Evolutionary conservation across 805 yeast genomes (phyloP).

Genomic region (Candida ovalis): DNA sequence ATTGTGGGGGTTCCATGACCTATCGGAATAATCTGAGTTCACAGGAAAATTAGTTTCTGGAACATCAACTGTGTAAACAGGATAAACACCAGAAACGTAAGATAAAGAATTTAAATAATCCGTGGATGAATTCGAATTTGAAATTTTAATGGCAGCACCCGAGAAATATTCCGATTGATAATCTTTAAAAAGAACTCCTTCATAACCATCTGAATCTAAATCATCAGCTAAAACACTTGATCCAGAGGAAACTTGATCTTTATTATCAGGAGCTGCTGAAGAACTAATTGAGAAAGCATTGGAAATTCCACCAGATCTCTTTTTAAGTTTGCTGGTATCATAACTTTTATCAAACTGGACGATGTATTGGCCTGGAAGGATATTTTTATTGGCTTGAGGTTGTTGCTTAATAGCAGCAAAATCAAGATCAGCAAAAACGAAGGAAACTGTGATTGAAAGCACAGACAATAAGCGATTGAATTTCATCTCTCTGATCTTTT

Average conservation of each 20-base stretch:
- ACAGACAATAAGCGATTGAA: neutral
- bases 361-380: neutral
- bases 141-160: slow-evolving; percentile 5
- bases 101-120: slow-evolving; percentile 1
- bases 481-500: neutral
- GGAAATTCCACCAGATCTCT: neutral
- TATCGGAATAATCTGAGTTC: neutral
- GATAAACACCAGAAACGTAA: slow-evolving; percentile 3
- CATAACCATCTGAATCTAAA: slow-evolving; percentile 1
- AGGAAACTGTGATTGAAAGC: neutral
- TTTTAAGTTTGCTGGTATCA: neutral
- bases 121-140: slow-evolving; percentile 1
- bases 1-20: slow-evolving; percentile 16
- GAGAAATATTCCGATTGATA: slow-evolving; percentile 6
- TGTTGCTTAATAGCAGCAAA: neutral
- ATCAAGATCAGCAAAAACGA: neutral
- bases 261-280: neutral
- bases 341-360: neutral
- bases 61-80: slow-evolving; percentile 9
- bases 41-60: slow-evolving; percentile 1
- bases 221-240: neutral
- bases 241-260: neutral
- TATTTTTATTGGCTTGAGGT: neutral
- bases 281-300: neutral
- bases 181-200: slow-evolving; percentile 2